Evolutionary conservation across 371 early-diverging fungal genomes (phyloP).

Genomic region (Haplosporangium sp.): DNA sequence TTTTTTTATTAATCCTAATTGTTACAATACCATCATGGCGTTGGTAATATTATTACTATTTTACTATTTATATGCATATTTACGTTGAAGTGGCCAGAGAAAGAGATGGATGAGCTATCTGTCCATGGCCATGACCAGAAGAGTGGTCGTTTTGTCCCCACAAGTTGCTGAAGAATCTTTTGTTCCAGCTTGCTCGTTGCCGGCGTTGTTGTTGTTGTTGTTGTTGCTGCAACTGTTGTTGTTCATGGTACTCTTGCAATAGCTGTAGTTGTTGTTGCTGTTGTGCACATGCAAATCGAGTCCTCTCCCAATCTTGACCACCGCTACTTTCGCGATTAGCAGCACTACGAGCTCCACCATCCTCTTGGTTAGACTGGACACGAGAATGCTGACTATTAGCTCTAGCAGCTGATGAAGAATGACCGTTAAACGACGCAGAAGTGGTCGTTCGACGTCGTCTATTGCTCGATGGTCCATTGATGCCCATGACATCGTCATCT

Average conservation of each 20-base stretch:
- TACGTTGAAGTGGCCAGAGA: constrained; percentile 5
- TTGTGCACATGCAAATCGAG: constrained; percentile 18
- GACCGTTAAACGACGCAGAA: neutral
- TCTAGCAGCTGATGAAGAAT: neutral
- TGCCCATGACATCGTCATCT: neutral
- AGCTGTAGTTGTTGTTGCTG: constrained; percentile 14
- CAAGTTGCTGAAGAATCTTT: constrained; percentile 11
- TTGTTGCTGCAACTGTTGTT: constrained; percentile 10
- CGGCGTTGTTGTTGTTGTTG: constrained; percentile 4
- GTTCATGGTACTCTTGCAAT: constrained; percentile 8
- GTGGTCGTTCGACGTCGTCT: neutral
- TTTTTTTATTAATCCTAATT: neutral
- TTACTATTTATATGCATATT: neutral
- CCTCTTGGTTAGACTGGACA: constrained; percentile 1
- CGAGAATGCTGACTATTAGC: neutral
- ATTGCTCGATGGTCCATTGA: too few relatives aligned
- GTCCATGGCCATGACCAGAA: constrained; percentile 14
- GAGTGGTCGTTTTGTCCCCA: constrained; percentile 16
- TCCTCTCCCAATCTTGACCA: constrained; percentile 9
- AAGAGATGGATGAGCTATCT: constrained; percentile 11
- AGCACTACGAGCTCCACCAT: neutral
- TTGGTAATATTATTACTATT: neutral
- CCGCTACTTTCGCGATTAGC: neutral
- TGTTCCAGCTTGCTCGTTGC: constrained; percentile 27
- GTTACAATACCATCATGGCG: neutral